Percentiles rank a stretch among this genome's conserved stretches.
These are phyloP conservation scores for Elasticomyces elasticus DNA, from an alignment of 495 filamentous ascomycete species.

Conservation along the genomic window DNA sequence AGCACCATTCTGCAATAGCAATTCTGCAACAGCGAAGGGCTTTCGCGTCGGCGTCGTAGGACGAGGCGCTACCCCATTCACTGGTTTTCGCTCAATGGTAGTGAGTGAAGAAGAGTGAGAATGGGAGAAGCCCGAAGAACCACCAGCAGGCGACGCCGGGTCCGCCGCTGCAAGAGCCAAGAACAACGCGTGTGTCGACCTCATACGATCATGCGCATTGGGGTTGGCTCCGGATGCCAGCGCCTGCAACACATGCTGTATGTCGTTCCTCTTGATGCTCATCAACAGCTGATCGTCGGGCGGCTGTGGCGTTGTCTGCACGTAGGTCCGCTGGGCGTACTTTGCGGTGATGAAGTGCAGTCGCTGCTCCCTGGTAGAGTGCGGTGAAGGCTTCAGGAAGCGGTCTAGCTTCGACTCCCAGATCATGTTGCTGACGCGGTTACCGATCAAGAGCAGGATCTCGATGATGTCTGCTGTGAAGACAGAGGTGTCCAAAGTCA, in stretches of 20 bases:
- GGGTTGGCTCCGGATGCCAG: conserved; percentile 80
- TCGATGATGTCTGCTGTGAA: conserved; percentile 96
- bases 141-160: conserved; percentile 62
- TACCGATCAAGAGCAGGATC: conserved; percentile 84
- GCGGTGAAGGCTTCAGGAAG: conserved; percentile 55
- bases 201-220: conserved; percentile 75
- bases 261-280: conserved; percentile 87
- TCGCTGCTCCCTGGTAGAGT: conserved; percentile 77
- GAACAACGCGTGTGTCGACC: conserved; percentile 78
- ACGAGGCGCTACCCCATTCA: not conserved
- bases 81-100: conserved; percentile 19
- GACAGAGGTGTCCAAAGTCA: conserved; percentile 88
- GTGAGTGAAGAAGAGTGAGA: conserved; percentile 28
- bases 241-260: conserved; percentile 82
- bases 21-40: conserved; percentile 78
- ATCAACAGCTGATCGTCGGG: conserved; percentile 87
- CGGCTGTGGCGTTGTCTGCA: conserved; percentile 68
- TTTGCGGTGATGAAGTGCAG: conserved; percentile 90
- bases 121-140: conserved; percentile 31
- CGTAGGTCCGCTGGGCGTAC: conserved; percentile 75
- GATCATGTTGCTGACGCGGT: conserved; percentile 89
- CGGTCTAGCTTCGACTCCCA: conserved; percentile 83
- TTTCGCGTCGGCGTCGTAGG: conserved; percentile 18
- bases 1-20: conserved; percentile 88
- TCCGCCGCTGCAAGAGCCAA: conserved; percentile 92